Evolutionary conservation across 768 basidiomycete genomes (phyloP).

Genomic region (Leccinum aurantiacum): DNA sequence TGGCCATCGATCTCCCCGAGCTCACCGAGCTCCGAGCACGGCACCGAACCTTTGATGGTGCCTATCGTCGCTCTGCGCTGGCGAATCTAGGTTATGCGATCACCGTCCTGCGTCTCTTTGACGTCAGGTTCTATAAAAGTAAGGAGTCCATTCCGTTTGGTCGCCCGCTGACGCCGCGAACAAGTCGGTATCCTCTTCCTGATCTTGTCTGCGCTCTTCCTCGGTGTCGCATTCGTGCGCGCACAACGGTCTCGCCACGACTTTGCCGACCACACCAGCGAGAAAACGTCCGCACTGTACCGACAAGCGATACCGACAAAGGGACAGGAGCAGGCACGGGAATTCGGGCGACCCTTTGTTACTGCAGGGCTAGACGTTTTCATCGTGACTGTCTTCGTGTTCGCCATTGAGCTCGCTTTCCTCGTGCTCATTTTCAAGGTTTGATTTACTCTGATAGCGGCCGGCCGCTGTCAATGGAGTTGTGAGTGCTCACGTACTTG

Average conservation of each 20-base stretch:
- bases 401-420: slow-evolving; percentile 62
- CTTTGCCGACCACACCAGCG: slow-evolving; percentile 62
- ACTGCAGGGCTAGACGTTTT: slow-evolving; percentile 76
- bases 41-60: slow-evolving; percentile 80
- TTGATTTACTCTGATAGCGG: slow-evolving; percentile 5
- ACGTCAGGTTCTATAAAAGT: slow-evolving; percentile 72
- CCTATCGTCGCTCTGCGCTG: slow-evolving; percentile 75
- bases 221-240: slow-evolving; percentile 57
- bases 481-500: slow-evolving; percentile 9
- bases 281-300: slow-evolving; percentile 29
- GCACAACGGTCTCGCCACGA: slow-evolving; percentile 69
- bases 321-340: slow-evolving; percentile 58
- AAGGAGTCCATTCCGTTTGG: slow-evolving; percentile 20
- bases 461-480: slow-evolving; percentile 18
- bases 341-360: slow-evolving; percentile 75
- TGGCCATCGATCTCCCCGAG: slow-evolving; percentile 53
- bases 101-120: slow-evolving; percentile 78
- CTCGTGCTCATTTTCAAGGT: slow-evolving; percentile 56
- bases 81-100: slow-evolving; percentile 72
- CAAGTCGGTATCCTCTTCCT: slow-evolving; percentile 63
- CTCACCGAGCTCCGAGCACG: slow-evolving; percentile 76
- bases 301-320: slow-evolving; percentile 49
- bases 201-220: slow-evolving; percentile 59
- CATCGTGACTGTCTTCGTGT: slow-evolving; percentile 58
- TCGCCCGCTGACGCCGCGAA: neutral